Base-by-base conservation (phyloP, 768 basidiomycete species). In the Trametes elegans region DNA sequence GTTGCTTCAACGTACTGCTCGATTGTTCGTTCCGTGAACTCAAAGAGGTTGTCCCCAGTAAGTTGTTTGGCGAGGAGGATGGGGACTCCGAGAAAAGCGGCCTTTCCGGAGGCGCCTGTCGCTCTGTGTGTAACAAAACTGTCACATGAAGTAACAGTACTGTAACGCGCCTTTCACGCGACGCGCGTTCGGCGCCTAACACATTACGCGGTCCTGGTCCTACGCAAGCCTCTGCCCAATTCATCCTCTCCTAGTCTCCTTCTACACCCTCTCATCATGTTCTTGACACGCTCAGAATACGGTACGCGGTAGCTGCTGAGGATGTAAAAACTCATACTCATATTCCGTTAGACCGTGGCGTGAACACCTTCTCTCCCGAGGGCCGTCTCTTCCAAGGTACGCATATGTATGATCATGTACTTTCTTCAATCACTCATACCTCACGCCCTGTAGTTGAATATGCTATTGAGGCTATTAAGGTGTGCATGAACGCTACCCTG, bases 381-480 rank as follows among this genome's bases (percentile, higher is more conserved):
- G 95, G 96, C 39, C 94, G 96, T 68, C 75, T 99, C 59, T 99
- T 98, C 76, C 96, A 99, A 85, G 96, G 96, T 95, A 60, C 44
- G 75, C 66, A 14, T 18, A 19, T 34, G 2, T n/a, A n/a, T n/a
- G n/a, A n/a, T n/a, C n/a, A n/a, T n/a, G n/a, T n/a, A n/a, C n/a
- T n/a, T n/a, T n/a, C n/a, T n/a, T n/a, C n/a, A n/a, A n/a, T n/a
- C n/a, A 14, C 45, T 53, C 19, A 51, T 11, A 29, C 45, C 27
- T n/a, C 28, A 16, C 2, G 52, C 13, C 31, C 23, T 29, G n/a
- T 63, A 98, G 96, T 99, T 73, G 97, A 99, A 74, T 98, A 98
- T 79, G 97, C 97, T 47, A 99, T 98, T 70, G 97, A 99, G 68
- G 97, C 97, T 7, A 98, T 98, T 73, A 98, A 97, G 74, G 94